These are phyloP conservation scores for Geotrichum histeridarum DNA, from an alignment of 1,139 yeast genomes.

Conservation along the genomic window DNA sequence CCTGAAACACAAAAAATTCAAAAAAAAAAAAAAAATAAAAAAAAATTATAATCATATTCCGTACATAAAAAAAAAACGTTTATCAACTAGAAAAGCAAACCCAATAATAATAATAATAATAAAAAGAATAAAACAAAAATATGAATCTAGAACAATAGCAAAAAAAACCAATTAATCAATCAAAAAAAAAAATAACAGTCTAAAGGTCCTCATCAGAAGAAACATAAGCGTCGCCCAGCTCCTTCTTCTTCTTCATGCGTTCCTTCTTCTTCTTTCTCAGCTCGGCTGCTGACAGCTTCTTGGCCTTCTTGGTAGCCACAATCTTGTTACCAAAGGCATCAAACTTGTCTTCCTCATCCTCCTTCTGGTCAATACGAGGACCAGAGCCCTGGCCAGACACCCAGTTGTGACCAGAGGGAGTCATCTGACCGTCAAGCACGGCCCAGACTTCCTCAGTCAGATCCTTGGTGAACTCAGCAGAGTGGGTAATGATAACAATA, in stretches of 20 bases:
- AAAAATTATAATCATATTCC: too few relatives aligned
- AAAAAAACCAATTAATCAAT: background rate
- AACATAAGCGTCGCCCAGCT: constrained; percentile 97
- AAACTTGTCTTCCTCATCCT: constrained; percentile 93
- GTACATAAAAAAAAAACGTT: too few relatives aligned
- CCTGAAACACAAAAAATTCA: too few relatives aligned
- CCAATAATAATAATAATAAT: background rate
- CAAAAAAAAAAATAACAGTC: constrained; percentile 14
- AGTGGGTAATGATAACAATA: constrained; percentile 98
- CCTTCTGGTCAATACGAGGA: constrained; percentile 96
- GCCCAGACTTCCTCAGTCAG: constrained; percentile 99
- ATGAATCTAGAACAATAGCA: background rate
- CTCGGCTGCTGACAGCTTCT: constrained; percentile 97
- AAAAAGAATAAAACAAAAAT: background rate
- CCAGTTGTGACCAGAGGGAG: constrained; percentile 99
- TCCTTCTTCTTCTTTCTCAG: constrained; percentile 99
- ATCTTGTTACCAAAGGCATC: constrained; percentile 99
- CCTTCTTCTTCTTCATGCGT: constrained; percentile 99
- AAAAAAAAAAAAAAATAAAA: too few relatives aligned
- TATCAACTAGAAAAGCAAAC: background rate
- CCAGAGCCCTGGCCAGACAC: constrained; percentile 99
- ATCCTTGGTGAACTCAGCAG: constrained; percentile 99
- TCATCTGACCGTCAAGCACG: constrained; percentile 94
- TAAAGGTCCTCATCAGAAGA: constrained; percentile 82
- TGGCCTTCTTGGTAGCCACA: constrained; percentile 92